Percentiles rank a stretch among this genome's conserved stretches.
phyloP scores from a whole-genome alignment of 148 eudicot species.

The Polygonum maritimum region DNA sequence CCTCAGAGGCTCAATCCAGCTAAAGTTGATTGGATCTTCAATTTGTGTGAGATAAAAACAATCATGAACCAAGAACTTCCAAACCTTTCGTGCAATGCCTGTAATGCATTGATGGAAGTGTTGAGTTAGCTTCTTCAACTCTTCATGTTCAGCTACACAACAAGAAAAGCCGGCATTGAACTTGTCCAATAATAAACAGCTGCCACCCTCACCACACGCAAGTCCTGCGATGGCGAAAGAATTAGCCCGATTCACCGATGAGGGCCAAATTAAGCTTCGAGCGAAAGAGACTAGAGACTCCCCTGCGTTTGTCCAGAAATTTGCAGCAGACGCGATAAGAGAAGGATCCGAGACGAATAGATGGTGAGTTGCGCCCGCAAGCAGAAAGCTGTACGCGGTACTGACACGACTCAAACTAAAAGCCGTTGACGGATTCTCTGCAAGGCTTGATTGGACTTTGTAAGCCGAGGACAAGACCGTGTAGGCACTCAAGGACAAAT shows the following conservation, averaged over 20 bases:
- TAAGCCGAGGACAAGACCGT: constrained; percentile 45
- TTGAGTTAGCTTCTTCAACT: constrained; percentile 18
- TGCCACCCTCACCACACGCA: constrained; percentile 17
- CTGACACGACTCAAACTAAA: constrained; percentile 28
- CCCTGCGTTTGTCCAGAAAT: constrained; percentile 53
- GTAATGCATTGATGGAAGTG: constrained; percentile 28
- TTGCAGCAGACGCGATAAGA: constrained; percentile 36
- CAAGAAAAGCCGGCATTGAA: constrained; percentile 13
- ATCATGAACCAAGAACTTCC: constrained; percentile 31
- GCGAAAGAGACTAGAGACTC: constrained; percentile 34
- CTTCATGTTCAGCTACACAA: constrained; percentile 11
- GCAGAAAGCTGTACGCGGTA: constrained; percentile 59
- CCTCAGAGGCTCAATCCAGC: constrained; percentile 28
- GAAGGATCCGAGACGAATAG: constrained; percentile 41
- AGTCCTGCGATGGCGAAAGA: not conserved
- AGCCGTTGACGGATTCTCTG: constrained; percentile 13
- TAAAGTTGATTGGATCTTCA: constrained; percentile 39
- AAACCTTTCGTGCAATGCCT: constrained; percentile 23
- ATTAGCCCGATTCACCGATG: constrained; percentile 7
- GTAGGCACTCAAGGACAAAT: constrained; percentile 48
- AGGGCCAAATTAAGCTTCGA: constrained; percentile 21
- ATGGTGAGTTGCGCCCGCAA: constrained; percentile 48
- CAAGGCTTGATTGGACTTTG: constrained; percentile 23
- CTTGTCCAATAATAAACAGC: constrained; percentile 22
- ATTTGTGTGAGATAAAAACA: constrained; percentile 24